Base-by-base conservation (phyloP, 768 basidiomycete species). In the Dacryopinax primogenitus region DNA sequence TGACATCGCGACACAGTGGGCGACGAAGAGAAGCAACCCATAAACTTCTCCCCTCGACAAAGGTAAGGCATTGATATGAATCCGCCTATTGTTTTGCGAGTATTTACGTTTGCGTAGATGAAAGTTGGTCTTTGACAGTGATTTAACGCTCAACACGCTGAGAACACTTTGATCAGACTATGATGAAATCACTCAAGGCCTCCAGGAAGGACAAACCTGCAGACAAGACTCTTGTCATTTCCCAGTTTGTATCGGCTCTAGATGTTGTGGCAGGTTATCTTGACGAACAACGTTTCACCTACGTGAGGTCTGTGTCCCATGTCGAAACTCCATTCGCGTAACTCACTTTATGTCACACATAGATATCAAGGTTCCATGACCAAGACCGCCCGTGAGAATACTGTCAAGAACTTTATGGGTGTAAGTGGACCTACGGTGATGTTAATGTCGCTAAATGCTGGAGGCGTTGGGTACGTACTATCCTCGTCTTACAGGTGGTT, bases 331-430 rank as follows among this genome's bases (percentile, higher is more conserved):
- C n/a, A n/a, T n/a, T n/a, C n/a, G n/a, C n/a, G n/a, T n/a, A n/a
- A n/a, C 32, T 66, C 15, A 66, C 32, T 32, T 39, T 32, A 33
- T 32, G 16, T 32, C 16, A 36, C n/a, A n/a, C n/a, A n/a, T n/a
- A 84, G 82, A 67, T 85, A 83, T 66, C 82, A 85, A 73, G 85
- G 85, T 13, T 76, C 80, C 62, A 86, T 86, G 85, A 79, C 73
- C 61, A 75, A 79, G 15, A 44, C 63, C 16, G 78, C 83, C 69
- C 81, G 85, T 16, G 81, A 84, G 37, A 73, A 76, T 39, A 81
- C 84, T 30, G 78, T 86, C 30, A 77, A 78, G 13, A 77, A 77
- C 1, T 86, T 86, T 76, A 85, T 85, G 85, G 73, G 79, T 1
- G 80, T 79, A 67, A 80, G 82, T 67, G 83, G 82, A 61, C 66